Evolutionary conservation across 495 filamentous ascomycete genomes (phyloP).

Genomic region (Aspergillus hancockii): DNA sequence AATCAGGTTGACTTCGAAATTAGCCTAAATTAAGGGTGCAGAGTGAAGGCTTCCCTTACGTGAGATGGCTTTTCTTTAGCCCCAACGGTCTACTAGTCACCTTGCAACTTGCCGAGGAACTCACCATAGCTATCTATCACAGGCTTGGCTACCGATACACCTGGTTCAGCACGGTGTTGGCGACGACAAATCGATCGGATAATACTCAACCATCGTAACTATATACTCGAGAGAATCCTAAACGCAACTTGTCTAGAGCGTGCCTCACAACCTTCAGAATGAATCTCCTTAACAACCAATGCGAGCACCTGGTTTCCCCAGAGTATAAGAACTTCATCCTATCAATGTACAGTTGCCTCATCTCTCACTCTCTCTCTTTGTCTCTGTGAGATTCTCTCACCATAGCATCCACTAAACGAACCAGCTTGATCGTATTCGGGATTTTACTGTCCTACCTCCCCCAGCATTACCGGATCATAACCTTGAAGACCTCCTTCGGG

Average conservation of each 20-base stretch:
- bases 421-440: constrained; percentile 81
- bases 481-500: constrained; percentile 85
- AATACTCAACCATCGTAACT: background rate
- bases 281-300: constrained; percentile 32
- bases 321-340: constrained; percentile 61
- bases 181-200: background rate
- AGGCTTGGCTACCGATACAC: background rate
- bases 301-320: constrained; percentile 45
- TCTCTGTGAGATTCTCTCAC: background rate
- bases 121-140: background rate
- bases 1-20: background rate
- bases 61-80: background rate
- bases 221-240: background rate
- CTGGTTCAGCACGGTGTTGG: background rate
- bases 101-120: background rate
- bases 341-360: constrained; percentile 52
- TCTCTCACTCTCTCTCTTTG: background rate
- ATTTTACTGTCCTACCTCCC: constrained; percentile 93
- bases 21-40: background rate
- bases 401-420: constrained; percentile 4
- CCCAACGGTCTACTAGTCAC: background rate
- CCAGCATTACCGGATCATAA: constrained; percentile 89
- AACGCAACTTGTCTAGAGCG: background rate
- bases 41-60: background rate
- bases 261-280: constrained; percentile 18